A percentile compares a stretch with the other conserved stretches of the same genome.
Conservation (phyloP, 139 green algal genomes). For the Microglena sp. region DNA sequence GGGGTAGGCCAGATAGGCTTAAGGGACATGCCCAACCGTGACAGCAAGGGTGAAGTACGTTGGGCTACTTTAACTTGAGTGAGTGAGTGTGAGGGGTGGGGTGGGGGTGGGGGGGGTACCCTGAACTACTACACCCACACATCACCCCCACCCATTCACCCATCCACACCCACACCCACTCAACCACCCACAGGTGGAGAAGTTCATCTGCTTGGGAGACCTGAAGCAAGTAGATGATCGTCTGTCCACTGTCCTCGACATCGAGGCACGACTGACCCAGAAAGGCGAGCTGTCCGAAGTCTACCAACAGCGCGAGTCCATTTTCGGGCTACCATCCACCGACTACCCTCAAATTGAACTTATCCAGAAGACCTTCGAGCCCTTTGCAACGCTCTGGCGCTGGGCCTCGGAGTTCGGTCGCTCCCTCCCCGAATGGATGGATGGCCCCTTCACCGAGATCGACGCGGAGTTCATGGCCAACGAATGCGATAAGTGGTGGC, state of each 20-base stretch:
- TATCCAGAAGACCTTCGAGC: constrained; percentile 45
- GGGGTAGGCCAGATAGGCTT: too few relatives aligned
- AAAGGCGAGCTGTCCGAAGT: constrained; percentile 39
- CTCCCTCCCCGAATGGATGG: constrained; percentile 63
- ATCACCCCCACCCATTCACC: too few relatives aligned
- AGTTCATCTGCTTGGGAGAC: constrained; percentile 51
- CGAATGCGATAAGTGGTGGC: constrained; percentile 52
- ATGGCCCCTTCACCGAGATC: constrained; percentile 61
- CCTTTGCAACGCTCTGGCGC: constrained; percentile 36
- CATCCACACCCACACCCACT: too few relatives aligned
- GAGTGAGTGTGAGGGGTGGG: too few relatives aligned
- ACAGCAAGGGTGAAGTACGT: too few relatives aligned
- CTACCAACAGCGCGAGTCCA: constrained; percentile 54
- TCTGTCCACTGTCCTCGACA: constrained; percentile 40
- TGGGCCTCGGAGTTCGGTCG: constrained; percentile 30
- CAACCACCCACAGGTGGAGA: too few relatives aligned
- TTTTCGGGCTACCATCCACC: constrained; percentile 50
- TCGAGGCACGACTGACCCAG: constrained; percentile 29
- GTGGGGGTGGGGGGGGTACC: too few relatives aligned
- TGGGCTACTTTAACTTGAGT: too few relatives aligned
- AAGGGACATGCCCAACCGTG: too few relatives aligned
- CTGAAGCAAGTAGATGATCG: constrained; percentile 57
- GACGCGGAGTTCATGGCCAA: constrained; percentile 48
- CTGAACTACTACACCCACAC: too few relatives aligned
- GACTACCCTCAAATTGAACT: constrained; percentile 46